Percentiles rank a stretch among this genome's conserved stretches.
Evolutionary conservation across 2,329 filamentous ascomycete species (phyloP).

Genomic region (Beauveria medogensis): DNA sequence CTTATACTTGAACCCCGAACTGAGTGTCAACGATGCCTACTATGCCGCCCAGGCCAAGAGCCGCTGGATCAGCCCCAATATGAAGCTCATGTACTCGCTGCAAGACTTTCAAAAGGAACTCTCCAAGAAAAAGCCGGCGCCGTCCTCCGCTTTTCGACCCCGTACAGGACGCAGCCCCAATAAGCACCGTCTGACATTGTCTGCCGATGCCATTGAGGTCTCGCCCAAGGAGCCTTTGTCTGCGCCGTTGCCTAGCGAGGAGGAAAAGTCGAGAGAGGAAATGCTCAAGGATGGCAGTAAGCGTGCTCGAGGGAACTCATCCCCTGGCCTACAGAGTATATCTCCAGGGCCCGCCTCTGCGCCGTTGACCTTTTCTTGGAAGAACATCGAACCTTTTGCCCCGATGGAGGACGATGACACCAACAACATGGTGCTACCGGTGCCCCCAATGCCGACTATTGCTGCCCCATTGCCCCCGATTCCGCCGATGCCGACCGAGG

Average conservation of each 20-base stretch:
- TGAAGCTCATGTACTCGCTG: slow-evolving; percentile 84
- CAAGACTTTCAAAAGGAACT: slow-evolving; percentile 70
- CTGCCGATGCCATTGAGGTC: slow-evolving; percentile 48
- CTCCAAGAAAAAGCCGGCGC: slow-evolving; percentile 38
- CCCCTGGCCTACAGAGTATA: slow-evolving; percentile 40
- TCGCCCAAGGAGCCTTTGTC: slow-evolving; percentile 50
- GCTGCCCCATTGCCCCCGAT: neutral
- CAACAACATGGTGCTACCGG: neutral
- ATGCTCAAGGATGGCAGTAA: slow-evolving; percentile 32
- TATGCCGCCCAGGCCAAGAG: slow-evolving; percentile 73
- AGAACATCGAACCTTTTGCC: slow-evolving; percentile 22
- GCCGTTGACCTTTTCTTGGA: slow-evolving; percentile 55
- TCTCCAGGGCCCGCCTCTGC: slow-evolving; percentile 60
- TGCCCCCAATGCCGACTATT: neutral
- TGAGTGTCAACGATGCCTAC: slow-evolving; percentile 78
- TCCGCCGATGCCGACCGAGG: slow-evolving; percentile 10
- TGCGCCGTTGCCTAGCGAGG: slow-evolving; percentile 50
- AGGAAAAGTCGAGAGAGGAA: slow-evolving; percentile 33
- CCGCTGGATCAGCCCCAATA: slow-evolving; percentile 84
- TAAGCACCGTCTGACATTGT: slow-evolving; percentile 53
- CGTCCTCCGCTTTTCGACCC: slow-evolving; percentile 37
- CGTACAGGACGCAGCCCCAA: slow-evolving; percentile 46
- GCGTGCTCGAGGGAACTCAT: slow-evolving; percentile 45
- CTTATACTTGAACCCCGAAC: slow-evolving; percentile 66
- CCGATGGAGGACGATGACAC: neutral